Evolutionary conservation across 1,284 basidiomycete genomes (phyloP).

Genomic region (Xerocomus nothofagi): DNA sequence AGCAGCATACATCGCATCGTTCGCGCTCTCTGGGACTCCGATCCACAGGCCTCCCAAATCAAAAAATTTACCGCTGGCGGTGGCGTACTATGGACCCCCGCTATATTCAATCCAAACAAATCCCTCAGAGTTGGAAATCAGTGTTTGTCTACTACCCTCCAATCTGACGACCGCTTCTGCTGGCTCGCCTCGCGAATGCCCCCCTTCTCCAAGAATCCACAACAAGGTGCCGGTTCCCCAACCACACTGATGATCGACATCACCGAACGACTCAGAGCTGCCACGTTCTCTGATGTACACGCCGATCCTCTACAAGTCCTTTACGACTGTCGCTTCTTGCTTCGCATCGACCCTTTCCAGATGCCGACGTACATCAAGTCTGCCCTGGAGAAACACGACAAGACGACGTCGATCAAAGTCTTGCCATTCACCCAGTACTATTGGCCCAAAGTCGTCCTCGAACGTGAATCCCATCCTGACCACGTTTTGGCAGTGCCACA

Average conservation of each 20-base stretch:
- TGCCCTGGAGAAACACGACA: slow-evolving; percentile 13
- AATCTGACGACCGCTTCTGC: slow-evolving; percentile 22
- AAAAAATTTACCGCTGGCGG: slow-evolving; percentile 49
- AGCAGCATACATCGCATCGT: slow-evolving; percentile 48
- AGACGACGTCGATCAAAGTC: slow-evolving; percentile 34
- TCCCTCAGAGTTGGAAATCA: slow-evolving; percentile 28
- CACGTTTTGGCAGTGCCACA: slow-evolving; percentile 22
- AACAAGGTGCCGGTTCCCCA: slow-evolving; percentile 23
- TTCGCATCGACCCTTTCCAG: slow-evolving; percentile 45
- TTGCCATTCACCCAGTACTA: slow-evolving; percentile 44
- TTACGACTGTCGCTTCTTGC: slow-evolving; percentile 59
- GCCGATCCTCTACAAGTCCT: slow-evolving; percentile 40
- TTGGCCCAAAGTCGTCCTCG: slow-evolving; percentile 47
- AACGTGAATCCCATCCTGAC: slow-evolving; percentile 19
- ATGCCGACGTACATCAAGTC: slow-evolving; percentile 37
- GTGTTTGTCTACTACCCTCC: slow-evolving; percentile 16
- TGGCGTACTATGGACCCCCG: slow-evolving; percentile 63
- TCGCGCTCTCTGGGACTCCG: slow-evolving; percentile 43
- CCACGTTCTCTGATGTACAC: slow-evolving; percentile 1
- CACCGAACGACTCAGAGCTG: slow-evolving; percentile 34
- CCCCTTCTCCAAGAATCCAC: slow-evolving; percentile 32
- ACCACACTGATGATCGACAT: slow-evolving; percentile 36
- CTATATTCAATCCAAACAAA: slow-evolving; percentile 31
- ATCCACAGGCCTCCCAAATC: slow-evolving; percentile 18
- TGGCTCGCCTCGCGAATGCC: slow-evolving; percentile 35